Evolutionary conservation across 2,329 filamentous ascomycete genomes (phyloP).

Genomic region (Hypoxylon sp.): DNA sequence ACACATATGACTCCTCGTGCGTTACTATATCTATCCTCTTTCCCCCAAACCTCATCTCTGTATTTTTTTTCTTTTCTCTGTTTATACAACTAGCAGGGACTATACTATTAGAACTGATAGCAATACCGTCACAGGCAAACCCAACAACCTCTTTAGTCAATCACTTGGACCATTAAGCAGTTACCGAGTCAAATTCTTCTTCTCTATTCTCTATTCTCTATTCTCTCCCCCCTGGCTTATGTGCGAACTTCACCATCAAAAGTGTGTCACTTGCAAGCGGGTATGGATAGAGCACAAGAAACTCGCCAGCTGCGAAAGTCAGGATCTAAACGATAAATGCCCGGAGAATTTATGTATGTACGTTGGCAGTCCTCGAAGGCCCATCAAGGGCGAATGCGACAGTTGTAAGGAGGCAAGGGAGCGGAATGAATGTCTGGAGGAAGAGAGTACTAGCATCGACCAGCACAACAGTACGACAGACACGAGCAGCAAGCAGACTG

Average conservation of each 20-base stretch:
- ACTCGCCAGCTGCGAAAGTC: conserved; percentile 57
- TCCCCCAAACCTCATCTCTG: not conserved
- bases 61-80: not conserved
- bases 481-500: not conserved
- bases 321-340: conserved; percentile 52
- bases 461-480: not conserved
- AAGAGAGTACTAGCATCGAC: conserved; percentile 29
- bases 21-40: not conserved
- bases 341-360: conserved; percentile 58
- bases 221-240: conserved; percentile 40
- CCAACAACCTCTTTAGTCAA: not conserved
- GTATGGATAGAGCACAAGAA: conserved; percentile 56
- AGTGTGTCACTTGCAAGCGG: conserved; percentile 54
- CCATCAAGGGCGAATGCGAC: conserved; percentile 55
- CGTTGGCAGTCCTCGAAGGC: conserved; percentile 54
- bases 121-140: not conserved
- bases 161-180: not conserved
- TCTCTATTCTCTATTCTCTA: not conserved
- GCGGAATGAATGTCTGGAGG: conserved; percentile 48
- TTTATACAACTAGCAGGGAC: not conserved
- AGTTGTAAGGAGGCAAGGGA: conserved; percentile 53
- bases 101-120: not conserved
- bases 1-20: conserved; percentile 2
- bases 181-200: not conserved
- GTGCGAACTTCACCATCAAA: conserved; percentile 58